Evolutionary conservation across 768 basidiomycete species (phyloP).

Genomic region (Lentinula sp.): DNA sequence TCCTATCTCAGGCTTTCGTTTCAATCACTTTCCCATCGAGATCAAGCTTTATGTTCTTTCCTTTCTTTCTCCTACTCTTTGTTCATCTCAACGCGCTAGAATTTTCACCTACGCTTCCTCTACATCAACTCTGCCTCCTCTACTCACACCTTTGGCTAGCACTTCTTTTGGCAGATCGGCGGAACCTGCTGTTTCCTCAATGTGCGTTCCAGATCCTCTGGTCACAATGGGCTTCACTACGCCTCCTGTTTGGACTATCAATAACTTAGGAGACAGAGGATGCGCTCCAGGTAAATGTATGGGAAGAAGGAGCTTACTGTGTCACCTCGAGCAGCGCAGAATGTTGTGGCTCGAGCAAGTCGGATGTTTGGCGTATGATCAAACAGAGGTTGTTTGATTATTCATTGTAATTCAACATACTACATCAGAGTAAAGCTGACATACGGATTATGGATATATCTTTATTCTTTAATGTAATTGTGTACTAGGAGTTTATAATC

Average conservation of each 20-base stretch:
- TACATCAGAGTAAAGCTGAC: not conserved
- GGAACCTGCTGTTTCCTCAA: slow-evolving; percentile 2
- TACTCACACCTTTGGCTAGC: slow-evolving; percentile 16
- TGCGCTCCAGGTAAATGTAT: slow-evolving; percentile 33
- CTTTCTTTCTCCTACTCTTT: slow-evolving; percentile 51
- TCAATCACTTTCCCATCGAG: slow-evolving; percentile 44
- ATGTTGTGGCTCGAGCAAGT: slow-evolving; percentile 41
- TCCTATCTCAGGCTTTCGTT: slow-evolving; percentile 18
- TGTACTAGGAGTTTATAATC: not conserved
- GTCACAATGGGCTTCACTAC: slow-evolving; percentile 9
- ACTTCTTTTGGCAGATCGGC: not conserved
- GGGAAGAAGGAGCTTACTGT: slow-evolving; percentile 30
- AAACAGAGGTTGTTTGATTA: not conserved
- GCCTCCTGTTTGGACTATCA: slow-evolving; percentile 23
- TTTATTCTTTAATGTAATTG: not conserved
- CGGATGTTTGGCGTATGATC: slow-evolving; percentile 40
- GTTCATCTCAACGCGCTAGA: slow-evolving; percentile 45
- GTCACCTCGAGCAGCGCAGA: slow-evolving; percentile 35
- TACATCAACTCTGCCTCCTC: slow-evolving; percentile 35
- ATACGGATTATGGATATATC: not conserved
- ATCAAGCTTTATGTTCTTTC: slow-evolving; percentile 52
- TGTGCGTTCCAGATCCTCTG: slow-evolving; percentile 1
- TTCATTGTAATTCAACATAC: not conserved
- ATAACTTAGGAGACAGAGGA: slow-evolving; percentile 17
- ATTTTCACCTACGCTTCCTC: slow-evolving; percentile 47